Conservation (phyloP, 331 rosid species). For the Quercus lobata region DNA sequence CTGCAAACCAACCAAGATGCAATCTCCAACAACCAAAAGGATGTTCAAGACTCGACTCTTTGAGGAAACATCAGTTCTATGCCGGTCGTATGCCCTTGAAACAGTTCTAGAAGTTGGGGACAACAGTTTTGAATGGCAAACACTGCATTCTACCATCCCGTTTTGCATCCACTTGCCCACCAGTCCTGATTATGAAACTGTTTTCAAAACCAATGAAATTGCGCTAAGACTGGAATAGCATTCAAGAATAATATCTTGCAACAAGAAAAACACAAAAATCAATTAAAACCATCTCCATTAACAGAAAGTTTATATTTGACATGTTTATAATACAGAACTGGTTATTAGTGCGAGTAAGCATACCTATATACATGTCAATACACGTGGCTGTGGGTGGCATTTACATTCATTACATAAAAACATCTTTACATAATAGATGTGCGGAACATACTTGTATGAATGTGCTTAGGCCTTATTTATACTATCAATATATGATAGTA, state of each 20-base stretch:
- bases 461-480: neutral
- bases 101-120: conserved; percentile 52
- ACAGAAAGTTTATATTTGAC: neutral
- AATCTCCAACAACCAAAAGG: conserved; percentile 93
- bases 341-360: neutral
- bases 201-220: neutral
- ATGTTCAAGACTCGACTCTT: conserved; percentile 79
- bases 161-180: conserved; percentile 44
- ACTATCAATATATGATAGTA: neutral
- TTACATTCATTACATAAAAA: too few relatives aligned
- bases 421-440: neutral
- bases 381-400: neutral
- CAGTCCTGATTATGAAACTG: neutral
- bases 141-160: conserved; percentile 93
- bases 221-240: neutral
- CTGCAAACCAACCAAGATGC: conserved; percentile 84
- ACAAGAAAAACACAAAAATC: neutral
- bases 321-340: neutral
- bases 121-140: conserved; percentile 83
- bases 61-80: conserved; percentile 67
- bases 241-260: neutral
- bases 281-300: neutral
- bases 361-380: neutral
- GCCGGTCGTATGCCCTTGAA: conserved; percentile 84
- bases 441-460: too few relatives aligned